A percentile compares a stretch with the other conserved stretches of the same genome.
Evolutionary conservation across 2,329 filamentous ascomycete genomes (phyloP).

Genomic region (Amauroascus niger): DNA sequence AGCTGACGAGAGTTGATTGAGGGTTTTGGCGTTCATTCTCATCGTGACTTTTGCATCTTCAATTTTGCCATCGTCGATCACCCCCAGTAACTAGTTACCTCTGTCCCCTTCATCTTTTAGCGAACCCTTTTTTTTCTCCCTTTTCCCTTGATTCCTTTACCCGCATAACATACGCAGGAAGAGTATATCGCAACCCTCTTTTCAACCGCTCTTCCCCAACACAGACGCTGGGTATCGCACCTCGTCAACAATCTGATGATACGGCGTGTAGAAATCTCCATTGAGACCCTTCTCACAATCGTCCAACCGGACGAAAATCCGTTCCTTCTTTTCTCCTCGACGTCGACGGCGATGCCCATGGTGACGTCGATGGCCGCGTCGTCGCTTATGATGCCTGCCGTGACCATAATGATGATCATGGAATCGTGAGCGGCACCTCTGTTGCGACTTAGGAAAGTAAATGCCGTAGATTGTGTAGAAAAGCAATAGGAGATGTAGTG

Average conservation of each 20-base stretch:
- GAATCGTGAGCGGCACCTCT: background rate
- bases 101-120: no score
- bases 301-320: constrained; percentile 11
- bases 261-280: constrained; percentile 6
- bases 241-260: constrained; percentile 8
- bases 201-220: background rate
- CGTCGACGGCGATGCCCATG: constrained; percentile 2
- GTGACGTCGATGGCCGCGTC: background rate
- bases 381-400: background rate
- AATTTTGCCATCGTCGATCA: no score
- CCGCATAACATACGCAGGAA: no score
- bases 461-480: constrained; percentile 7
- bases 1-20: no score
- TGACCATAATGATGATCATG: constrained; percentile 2
- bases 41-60: no score
- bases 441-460: background rate
- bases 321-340: constrained; percentile 9
- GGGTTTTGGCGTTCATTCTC: background rate
- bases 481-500: constrained; percentile 2
- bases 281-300: background rate
- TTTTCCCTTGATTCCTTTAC: background rate
- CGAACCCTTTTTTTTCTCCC: no score
- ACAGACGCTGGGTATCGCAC: background rate
- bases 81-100: no score
- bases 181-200: background rate